A percentile compares a stretch with the other conserved stretches of the same genome.
phyloP scores from a whole-genome alignment of 1,139 yeast species.

The Pichia sp. region DNA sequence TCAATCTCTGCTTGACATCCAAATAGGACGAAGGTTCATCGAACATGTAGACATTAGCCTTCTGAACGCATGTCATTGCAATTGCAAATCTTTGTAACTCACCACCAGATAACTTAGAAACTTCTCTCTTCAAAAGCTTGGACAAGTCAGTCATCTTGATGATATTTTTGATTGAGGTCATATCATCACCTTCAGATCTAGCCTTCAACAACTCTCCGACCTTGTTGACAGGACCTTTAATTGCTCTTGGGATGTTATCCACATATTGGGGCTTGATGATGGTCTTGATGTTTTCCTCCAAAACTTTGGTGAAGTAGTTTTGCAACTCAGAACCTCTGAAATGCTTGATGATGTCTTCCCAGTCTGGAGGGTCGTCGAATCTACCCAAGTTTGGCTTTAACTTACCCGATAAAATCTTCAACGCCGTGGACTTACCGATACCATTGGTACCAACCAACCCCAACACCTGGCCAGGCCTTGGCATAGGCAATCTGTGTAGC shows the following conservation, averaged over 20 bases:
- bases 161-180: constrained; percentile 50
- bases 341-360: constrained; percentile 87
- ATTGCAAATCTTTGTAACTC: constrained; percentile 97
- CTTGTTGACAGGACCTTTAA: constrained; percentile 81
- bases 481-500: constrained; percentile 93
- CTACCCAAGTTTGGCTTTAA: constrained; percentile 95
- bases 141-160: constrained; percentile 67
- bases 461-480: constrained; percentile 97
- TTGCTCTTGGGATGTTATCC: constrained; percentile 93
- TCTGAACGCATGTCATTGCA: constrained; percentile 94
- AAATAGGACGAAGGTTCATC: constrained; percentile 98
- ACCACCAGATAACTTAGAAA: constrained; percentile 90
- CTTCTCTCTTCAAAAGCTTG: constrained; percentile 77
- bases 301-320: constrained; percentile 86
- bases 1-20: constrained; percentile 97
- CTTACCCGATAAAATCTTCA: constrained; percentile 96
- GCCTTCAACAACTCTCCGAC: constrained; percentile 80
- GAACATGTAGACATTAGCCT: constrained; percentile 95
- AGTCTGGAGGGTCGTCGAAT: constrained; percentile 93
- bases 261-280: constrained; percentile 97
- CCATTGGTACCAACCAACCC: constrained; percentile 98
- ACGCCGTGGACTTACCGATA: constrained; percentile 98
- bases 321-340: constrained; percentile 97
- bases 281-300: constrained; percentile 91
- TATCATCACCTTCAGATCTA: constrained; percentile 61